Conservation (phyloP, 805 yeast species). For the Nadsonia fulvescens region DNA sequence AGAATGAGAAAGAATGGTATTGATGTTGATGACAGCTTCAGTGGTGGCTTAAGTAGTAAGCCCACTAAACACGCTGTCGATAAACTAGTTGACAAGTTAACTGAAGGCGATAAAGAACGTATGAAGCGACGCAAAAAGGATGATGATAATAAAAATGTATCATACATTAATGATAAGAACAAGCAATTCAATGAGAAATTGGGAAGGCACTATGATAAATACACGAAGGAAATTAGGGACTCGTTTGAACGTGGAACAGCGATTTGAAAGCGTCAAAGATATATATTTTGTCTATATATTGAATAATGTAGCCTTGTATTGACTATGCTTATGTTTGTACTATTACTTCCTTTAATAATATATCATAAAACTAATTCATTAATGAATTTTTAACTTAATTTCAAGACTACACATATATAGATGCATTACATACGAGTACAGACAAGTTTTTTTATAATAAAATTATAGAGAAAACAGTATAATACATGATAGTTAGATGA, state of each 20-base stretch:
- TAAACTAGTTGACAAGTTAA: slow-evolving; percentile 14
- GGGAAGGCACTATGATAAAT: slow-evolving; percentile 34
- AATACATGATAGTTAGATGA: too few relatives aligned
- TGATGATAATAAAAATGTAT: slow-evolving; percentile 22
- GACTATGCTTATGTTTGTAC: too few relatives aligned
- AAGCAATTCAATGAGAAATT: slow-evolving; percentile 56
- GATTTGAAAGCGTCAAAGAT: slow-evolving; percentile 9
- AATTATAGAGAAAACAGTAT: too few relatives aligned
- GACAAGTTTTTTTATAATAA: too few relatives aligned
- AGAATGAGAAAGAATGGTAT: slow-evolving; percentile 12
- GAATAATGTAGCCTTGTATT: too few relatives aligned
- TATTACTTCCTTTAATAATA: too few relatives aligned
- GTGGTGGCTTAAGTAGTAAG: too few relatives aligned
- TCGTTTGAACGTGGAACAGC: slow-evolving; percentile 22
- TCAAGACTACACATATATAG: too few relatives aligned
- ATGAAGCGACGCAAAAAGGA: slow-evolving; percentile 16
- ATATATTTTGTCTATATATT: not conserved
- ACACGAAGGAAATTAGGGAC: slow-evolving; percentile 19
- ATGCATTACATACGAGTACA: too few relatives aligned
- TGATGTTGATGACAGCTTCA: slow-evolving; percentile 12
- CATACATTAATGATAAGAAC: slow-evolving; percentile 48
- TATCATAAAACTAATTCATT: too few relatives aligned
- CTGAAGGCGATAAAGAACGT: slow-evolving; percentile 22
- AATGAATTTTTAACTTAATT: too few relatives aligned
- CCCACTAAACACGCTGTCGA: slow-evolving; percentile 23